Base-by-base conservation (phyloP, 148 eudicot genomes). In the Rhododendron griersonianum region DNA sequence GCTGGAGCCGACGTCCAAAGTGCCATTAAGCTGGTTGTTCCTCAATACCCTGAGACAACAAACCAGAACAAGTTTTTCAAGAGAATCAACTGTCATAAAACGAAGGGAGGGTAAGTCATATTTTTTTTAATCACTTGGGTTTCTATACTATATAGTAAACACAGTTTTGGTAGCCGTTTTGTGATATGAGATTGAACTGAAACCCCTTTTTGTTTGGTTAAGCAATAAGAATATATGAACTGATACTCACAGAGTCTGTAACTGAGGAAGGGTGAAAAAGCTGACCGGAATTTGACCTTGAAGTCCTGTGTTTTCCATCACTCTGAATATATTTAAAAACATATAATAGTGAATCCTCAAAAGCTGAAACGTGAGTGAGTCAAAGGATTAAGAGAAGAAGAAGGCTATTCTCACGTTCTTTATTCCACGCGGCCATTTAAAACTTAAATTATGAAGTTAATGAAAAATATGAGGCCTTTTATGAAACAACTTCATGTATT, bases 231-330 rank as follows among this genome's bases (percentile, higher is more conserved):
- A 71, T 30, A 13, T 28, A 28, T 71, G 76, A 71, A 71, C 7
- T 28, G 78, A 57, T 21, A 83, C 88, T 82, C 65, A 86, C 88
- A 86, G 87, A 55, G 89, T 90, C 89, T 92, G 90, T 86, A 96
- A 87, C 7, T 85, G 84, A 84, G 96, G 89, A 67, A 92, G 89
- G 91, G 88, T 71, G 91, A 96, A 96, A 57, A 95, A 80, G 85
- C 81, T 79, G 84, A 41, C 89, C 11, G 99, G 98, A 81, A 96
- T 83, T 80, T 85, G 67, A 87, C 98, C 98, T 83, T 79, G 87
- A 83, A 96, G 91, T 76, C 80, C 79, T 51, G 98, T 91, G 9
- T 76, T 47, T 45, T 92, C 95, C 96, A 95, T 92, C 87, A 84
- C 82, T 84, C 98, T 95, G 93, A 53, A 53, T 53, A 15, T 53